Evolutionary conservation across 345 rosid species (phyloP).

Genomic region (Dipteronia dyeriana): DNA sequence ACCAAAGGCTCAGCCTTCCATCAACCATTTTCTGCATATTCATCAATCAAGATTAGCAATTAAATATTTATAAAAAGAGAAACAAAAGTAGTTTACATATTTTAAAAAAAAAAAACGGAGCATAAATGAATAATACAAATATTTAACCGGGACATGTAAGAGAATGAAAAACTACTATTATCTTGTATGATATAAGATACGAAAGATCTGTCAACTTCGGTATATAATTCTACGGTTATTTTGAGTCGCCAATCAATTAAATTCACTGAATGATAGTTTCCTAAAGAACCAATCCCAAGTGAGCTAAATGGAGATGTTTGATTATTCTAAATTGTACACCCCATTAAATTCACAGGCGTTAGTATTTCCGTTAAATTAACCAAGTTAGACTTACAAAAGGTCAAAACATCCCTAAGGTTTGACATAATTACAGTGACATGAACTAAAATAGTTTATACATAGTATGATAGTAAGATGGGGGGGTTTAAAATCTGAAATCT

Average conservation of each 20-base stretch:
- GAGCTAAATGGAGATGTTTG: neutral
- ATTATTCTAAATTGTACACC: no score
- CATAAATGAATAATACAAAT: neutral
- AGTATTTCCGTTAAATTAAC: no score
- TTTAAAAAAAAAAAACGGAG: conserved; percentile 16
- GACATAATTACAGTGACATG: no score
- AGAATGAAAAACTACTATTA: conserved; percentile 6
- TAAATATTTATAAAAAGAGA: conserved; percentile 17
- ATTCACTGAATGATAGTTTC: neutral
- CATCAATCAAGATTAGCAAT: neutral
- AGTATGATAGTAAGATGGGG: no score
- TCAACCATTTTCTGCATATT: conserved; percentile 57
- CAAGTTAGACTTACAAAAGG: no score
- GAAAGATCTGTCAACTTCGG: conserved; percentile 16
- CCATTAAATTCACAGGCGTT: no score
- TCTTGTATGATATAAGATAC: neutral
- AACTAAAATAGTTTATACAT: no score
- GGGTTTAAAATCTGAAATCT: no score
- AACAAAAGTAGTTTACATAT: neutral
- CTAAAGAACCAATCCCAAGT: neutral
- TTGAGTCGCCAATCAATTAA: neutral
- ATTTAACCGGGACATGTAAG: neutral
- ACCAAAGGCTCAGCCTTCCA: conserved; percentile 47
- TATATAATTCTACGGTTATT: neutral
- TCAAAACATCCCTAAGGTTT: no score